These are phyloP conservation scores for Microascus cirrosus DNA, from an alignment of 2,329 filamentous ascomycete species.

Conservation along the genomic window DNA sequence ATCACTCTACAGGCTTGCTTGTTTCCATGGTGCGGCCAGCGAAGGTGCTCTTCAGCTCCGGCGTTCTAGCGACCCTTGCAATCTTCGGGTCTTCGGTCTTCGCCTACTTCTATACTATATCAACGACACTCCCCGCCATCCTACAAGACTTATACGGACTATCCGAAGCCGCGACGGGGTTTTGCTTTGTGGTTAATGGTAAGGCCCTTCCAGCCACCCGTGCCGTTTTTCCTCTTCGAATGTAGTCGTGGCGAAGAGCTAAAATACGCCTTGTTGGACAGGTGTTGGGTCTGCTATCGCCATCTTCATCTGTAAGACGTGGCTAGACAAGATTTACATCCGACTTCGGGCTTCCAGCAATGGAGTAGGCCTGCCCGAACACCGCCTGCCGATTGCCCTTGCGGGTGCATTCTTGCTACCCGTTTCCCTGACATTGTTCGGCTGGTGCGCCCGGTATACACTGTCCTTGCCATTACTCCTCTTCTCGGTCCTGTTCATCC, in stretches of 20 bases:
- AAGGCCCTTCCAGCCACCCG: not conserved
- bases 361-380: slow-evolving; percentile 12
- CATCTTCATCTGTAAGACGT: slow-evolving; percentile 35
- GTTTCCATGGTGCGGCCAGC: slow-evolving; percentile 29
- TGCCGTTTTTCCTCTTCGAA: not conserved
- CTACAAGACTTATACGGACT: not conserved
- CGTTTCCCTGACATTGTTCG: slow-evolving; percentile 4
- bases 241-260: too few species aligned
- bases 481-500: slow-evolving; percentile 3
- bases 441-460: slow-evolving; percentile 6
- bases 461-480: slow-evolving; percentile 23
- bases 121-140: not conserved
- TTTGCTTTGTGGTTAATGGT: not conserved
- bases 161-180: not conserved
- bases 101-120: slow-evolving; percentile 28
- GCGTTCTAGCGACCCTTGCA: slow-evolving; percentile 35
- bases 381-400: slow-evolving; percentile 35
- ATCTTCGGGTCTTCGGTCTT: slow-evolving; percentile 34
- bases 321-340: slow-evolving; percentile 42
- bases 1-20: not conserved
- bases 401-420: slow-evolving; percentile 2
- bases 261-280: not conserved
- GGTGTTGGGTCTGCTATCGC: slow-evolving; percentile 35
- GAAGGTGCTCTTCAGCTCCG: slow-evolving; percentile 33
- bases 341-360: slow-evolving; percentile 26